Conservation (phyloP, 2,329 filamentous ascomycete genomes). For the Aspergillus persii region DNA sequence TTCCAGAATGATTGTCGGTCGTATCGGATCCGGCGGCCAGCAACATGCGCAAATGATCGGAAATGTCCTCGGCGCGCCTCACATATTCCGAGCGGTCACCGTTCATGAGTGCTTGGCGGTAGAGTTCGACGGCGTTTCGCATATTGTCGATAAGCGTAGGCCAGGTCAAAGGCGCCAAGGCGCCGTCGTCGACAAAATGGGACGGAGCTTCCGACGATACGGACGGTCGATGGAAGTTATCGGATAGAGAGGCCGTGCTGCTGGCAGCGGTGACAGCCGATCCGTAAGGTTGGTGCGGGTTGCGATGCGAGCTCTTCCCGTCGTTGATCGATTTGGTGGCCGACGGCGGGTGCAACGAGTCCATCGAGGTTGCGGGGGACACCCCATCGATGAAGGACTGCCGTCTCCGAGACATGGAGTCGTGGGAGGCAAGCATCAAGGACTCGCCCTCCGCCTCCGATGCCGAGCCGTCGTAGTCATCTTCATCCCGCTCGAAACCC, state of each 20-base stretch:
- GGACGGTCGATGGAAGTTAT: conserved; percentile 46
- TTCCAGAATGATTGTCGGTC: conserved; percentile 97
- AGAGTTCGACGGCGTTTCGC: conserved; percentile 84
- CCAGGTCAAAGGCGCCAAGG: conserved; percentile 79
- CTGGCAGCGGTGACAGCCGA: conserved; percentile 48
- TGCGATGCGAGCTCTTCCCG: conserved; percentile 31
- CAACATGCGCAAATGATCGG: conserved; percentile 87
- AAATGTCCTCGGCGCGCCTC: conserved; percentile 92
- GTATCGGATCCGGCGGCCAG: conserved; percentile 95
- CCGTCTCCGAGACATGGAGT: conserved; percentile 64
- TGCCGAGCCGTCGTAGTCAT: conserved; percentile 89
- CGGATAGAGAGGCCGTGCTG: conserved; percentile 55
- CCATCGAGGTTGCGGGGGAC: conserved; percentile 86
- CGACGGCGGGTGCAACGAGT: conserved; percentile 75
- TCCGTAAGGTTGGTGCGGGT: conserved; percentile 24
- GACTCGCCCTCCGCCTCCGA: conserved; percentile 80
- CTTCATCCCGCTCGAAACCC: conserved; percentile 77
- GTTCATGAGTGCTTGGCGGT: conserved; percentile 82
- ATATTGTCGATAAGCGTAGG: conserved; percentile 87
- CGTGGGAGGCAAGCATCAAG: conserved; percentile 65
- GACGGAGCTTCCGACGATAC: conserved; percentile 60
- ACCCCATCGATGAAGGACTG: conserved; percentile 68
- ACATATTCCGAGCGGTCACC: conserved; percentile 88
- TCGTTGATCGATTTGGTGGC: conserved; percentile 59
- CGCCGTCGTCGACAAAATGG: conserved; percentile 89